Base-by-base conservation (phyloP, 768 basidiomycete species). In the Leccinum imitatum region DNA sequence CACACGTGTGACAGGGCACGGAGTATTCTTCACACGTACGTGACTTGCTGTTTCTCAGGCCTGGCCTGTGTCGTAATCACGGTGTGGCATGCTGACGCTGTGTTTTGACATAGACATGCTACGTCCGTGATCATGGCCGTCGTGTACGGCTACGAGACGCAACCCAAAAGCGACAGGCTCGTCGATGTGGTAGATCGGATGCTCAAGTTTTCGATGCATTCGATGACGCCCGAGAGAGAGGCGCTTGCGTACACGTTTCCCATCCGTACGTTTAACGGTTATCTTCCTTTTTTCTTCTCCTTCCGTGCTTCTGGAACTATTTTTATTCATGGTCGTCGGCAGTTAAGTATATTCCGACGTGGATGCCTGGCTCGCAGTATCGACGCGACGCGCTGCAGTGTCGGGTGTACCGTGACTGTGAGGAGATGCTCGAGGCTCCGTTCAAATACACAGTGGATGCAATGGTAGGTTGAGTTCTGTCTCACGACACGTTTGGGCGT, bases 91-190 rank as follows among this genome's bases (percentile, higher is more conserved):
- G 6, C 19, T 51, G 25, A 39, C 39, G 17, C n/a, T 17, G 23
- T n/a, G 35, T 31, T 33, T 58, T 44, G 31, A 15, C 21, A 44
- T 41, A 60, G 63, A 7, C 55, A 48, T 57, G 51, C 63, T 50
- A 47, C 65, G 65, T 59, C 75, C 65, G 71, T 77, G 53, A 64
- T 71, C 33, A 52, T 65, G 19, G 31, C 46, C 27, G 30, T 33
- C 47, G 35, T 60, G 50, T 64, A 68, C 10, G 60, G 56, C 11
- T 61, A 61, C 30, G 60, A 61, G 15, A 35, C 53, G 8, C 17
- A 17, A 15, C 51, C 56, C 4, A 53, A 37, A n/a, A 37, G 41
- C 7, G 60, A 61, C 15, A 27, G 35, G 11, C 46, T 57, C 0
- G 33, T 61, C 2, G 8, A 61, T 47, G 33, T 57, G 4, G 46